These are phyloP conservation scores for Pelagomonas calceolata DNA, from an alignment of 108 stramenopile species.

Conservation along the genomic window DNA sequence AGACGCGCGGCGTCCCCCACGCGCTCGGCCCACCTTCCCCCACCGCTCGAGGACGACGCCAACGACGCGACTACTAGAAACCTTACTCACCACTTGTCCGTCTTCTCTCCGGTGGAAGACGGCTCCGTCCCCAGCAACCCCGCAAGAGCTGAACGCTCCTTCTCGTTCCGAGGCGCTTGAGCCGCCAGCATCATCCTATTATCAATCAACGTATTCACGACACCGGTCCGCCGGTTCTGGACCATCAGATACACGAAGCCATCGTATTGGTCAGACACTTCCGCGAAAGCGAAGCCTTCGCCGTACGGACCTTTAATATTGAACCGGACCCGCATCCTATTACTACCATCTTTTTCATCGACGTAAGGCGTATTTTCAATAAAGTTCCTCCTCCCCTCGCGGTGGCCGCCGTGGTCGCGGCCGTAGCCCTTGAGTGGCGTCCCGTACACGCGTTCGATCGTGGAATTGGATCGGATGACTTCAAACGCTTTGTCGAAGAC, in stretches of 20 bases:
- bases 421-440: conserved; percentile 80
- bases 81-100: no score
- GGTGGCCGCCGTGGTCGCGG: conserved; percentile 78
- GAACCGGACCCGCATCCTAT: conserved; percentile 76
- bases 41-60: no score
- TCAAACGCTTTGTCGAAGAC: conserved; percentile 61
- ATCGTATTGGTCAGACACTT: conserved; percentile 58
- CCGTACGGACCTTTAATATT: conserved; percentile 79
- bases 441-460: conserved; percentile 69
- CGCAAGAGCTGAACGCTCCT: conserved; percentile 16
- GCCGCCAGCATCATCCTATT: conserved; percentile 57
- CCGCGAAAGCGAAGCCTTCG: conserved; percentile 55
- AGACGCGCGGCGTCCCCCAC: no score
- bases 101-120: no score
- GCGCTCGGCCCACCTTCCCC: no score
- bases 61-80: no score
- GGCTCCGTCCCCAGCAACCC: conserved; percentile 9
- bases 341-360: conserved; percentile 63
- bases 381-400: conserved; percentile 86
- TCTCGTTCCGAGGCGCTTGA: conserved; percentile 55
- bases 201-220: conserved; percentile 60
- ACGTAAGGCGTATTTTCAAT: conserved; percentile 81
- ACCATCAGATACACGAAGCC: conserved; percentile 85
- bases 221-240: conserved; percentile 67
- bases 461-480: conserved; percentile 42